Percentiles rank a stretch among this genome's conserved stretches.
Conservation (phyloP, 164 flowering plant genomes). For the Macadamia tetraphylla region DNA sequence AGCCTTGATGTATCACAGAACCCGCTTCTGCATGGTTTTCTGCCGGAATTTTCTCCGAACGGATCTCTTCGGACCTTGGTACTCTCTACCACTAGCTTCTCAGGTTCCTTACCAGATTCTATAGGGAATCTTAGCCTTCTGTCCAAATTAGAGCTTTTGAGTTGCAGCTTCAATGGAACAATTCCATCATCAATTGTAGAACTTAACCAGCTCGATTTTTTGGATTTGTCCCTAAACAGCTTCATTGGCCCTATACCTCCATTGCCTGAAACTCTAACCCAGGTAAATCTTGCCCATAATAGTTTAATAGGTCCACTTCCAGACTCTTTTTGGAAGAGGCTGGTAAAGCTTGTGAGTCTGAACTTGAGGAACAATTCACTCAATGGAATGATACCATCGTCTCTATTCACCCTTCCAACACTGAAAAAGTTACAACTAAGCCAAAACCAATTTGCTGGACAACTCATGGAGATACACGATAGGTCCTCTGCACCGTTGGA, state of each 20-base stretch:
- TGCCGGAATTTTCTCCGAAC: constrained; percentile 22
- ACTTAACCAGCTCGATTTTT: constrained; percentile 24
- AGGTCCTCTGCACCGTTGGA: constrained; percentile 14
- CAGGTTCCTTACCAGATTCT: constrained; percentile 33
- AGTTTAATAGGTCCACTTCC: constrained; percentile 25
- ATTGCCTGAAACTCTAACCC: constrained; percentile 24
- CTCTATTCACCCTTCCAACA: constrained; percentile 34
- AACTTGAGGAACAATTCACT: constrained; percentile 31
- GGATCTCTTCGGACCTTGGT: constrained; percentile 22
- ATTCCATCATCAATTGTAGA: constrained; percentile 29
- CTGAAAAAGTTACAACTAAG: constrained; percentile 26
- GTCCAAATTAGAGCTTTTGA: constrained; percentile 22
- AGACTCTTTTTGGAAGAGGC: constrained; percentile 17
- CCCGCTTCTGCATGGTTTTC: constrained; percentile 16
- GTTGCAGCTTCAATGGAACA: constrained; percentile 31
- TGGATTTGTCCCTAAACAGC: constrained; percentile 41
- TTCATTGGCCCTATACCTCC: constrained; percentile 37
- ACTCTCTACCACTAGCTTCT: constrained; percentile 23
- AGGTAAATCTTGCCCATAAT: constrained; percentile 25
- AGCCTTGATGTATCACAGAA: constrained; percentile 22
- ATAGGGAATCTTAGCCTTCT: constrained; percentile 26
- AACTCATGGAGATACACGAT: constrained; percentile 12
- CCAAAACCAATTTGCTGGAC: constrained; percentile 29
- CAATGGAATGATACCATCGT: constrained; percentile 32
- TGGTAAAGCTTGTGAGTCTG: constrained; percentile 20